Evolutionary conservation across 768 basidiomycete genomes (phyloP), one percentile per base, ranked within the genome.

Genomic region (Kwoniella shandongensis): DNA sequence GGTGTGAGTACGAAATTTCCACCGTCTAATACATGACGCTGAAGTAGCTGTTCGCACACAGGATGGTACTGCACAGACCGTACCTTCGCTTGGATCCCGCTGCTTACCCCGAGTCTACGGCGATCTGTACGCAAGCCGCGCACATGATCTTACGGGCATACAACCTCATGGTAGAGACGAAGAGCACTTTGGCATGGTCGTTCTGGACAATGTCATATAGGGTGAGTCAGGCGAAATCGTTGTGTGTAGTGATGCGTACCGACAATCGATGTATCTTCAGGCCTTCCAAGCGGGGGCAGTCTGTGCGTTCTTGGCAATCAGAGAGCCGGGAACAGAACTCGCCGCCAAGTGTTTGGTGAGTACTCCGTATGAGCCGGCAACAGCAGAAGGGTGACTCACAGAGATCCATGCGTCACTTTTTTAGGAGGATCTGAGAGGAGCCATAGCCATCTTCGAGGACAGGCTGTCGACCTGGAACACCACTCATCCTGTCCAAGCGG

Each of bases 121-220:
- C 87, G 1, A 73, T 74, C 1, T 96, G 92, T 76, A 91, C 91
- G 78, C 77, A 85, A 55, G 78, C 83, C 1, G 72, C 78, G 13
- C 81, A 81, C 42, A 80, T 88, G 53, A 85, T 86, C 50, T 73
- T 84, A 3, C 62, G 71, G 32, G 73, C 71, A 5, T 94, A 93
- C 78, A 75, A 70, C 15, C 61, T 68, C 1, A 72, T 69, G 54
- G 57, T 57, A 1, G 48, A 50, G 17, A 65, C 66, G 12, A 70
- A 69, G 26, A 59, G 65, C 27, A 68, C 68, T n/a, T 62, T 74
- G 13, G 63, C 66, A 18, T 76, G 73, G 73, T 61, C 64, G 23
- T 74, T 73, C 68, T 76, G 75, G 75, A 74, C 75, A 1, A 68
- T 74, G 64, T 61, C 67, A 3, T 69, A 66, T 18, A 56, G 72